phyloP scores from a whole-genome alignment of 192 early-diverging fungal species.

The Rhizophagus sp. region DNA sequence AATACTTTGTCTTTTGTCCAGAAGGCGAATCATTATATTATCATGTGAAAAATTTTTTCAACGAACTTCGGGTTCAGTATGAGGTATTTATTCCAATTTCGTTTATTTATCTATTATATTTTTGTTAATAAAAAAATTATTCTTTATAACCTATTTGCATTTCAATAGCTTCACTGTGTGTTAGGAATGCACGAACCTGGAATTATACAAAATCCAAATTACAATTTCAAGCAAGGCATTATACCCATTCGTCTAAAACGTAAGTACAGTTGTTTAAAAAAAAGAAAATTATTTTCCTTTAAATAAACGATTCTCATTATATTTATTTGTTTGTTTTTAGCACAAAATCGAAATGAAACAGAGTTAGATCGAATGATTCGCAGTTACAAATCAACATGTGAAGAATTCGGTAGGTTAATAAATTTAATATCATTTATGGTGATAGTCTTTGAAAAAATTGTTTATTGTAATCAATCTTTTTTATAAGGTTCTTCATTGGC shows the following conservation, averaged over 20 bases:
- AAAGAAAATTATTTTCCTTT: too few species aligned
- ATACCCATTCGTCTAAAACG: neutral
- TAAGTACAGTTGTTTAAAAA: too few species aligned
- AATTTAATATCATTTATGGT: neutral
- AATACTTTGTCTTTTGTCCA: constrained; percentile 56
- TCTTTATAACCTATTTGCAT: neutral
- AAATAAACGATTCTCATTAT: neutral
- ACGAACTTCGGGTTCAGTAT: neutral
- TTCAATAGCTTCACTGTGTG: neutral
- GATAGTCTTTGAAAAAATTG: neutral
- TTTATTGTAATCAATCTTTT: neutral
- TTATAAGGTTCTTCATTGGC: neutral
- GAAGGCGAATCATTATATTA: constrained; percentile 38
- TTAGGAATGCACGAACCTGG: neutral
- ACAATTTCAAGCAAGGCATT: neutral
- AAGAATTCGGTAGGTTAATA: neutral
- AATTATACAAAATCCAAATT: neutral
- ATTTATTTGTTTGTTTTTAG: neutral
- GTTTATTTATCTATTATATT: neutral
- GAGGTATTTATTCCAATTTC: neutral
- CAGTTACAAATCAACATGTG: neutral
- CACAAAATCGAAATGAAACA: neutral
- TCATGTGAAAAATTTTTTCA: constrained; percentile 18
- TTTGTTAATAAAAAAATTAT: neutral
- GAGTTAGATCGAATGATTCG: neutral